phyloP scores from a whole-genome alignment of 2,329 filamentous ascomycete species.

The Hymenoscyphus linearis region DNA sequence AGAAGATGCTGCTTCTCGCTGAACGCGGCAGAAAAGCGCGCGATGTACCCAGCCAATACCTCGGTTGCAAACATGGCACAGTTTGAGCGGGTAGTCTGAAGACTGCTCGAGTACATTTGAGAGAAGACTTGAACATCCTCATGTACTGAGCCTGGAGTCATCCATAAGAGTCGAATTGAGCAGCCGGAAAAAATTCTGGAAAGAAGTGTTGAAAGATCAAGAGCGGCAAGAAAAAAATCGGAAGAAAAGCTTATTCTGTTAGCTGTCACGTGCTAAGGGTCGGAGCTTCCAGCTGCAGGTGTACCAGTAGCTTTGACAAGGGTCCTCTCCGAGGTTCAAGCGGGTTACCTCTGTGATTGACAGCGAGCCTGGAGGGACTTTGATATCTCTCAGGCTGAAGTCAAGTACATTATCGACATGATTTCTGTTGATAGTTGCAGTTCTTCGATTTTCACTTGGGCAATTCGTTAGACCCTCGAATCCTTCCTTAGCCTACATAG shows the following conservation, averaged over 20 bases:
- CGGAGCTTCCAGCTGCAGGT: no score
- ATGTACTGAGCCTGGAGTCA: neutral
- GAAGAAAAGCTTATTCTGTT: neutral
- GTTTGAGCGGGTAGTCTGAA: no score
- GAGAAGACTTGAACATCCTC: neutral
- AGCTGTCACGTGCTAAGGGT: neutral
- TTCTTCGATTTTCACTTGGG: no score
- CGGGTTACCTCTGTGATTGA: neutral
- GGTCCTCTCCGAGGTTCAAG: neutral
- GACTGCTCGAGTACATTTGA: neutral
- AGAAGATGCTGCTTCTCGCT: neutral
- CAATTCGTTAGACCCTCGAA: no score
- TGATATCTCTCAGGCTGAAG: no score
- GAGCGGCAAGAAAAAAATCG: neutral
- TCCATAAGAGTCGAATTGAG: neutral
- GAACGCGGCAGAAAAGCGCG: conserved; percentile 2
- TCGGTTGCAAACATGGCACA: neutral
- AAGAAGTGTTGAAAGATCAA: neutral
- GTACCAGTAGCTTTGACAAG: no score
- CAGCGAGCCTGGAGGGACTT: neutral
- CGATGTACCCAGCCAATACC: neutral
- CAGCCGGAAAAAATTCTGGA: neutral
- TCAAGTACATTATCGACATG: no score
- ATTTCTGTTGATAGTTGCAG: no score
- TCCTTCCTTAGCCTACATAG: no score